These are phyloP conservation scores for Camellia sinensis DNA, from an alignment of 148 eudicot genomes.

Conservation along the genomic window DNA sequence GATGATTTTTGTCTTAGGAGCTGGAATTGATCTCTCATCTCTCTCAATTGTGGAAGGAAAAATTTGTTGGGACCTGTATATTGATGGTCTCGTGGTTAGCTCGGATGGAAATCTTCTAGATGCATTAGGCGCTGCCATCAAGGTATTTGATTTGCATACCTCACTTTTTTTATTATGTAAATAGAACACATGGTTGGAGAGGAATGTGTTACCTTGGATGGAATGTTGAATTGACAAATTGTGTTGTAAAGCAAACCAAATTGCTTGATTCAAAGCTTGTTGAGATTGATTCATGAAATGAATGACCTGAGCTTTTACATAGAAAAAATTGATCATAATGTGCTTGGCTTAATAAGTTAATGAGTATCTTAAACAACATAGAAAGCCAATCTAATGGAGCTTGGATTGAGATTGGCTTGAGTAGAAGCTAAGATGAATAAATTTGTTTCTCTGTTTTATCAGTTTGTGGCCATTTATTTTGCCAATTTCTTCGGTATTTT, in stretches of 20 bases:
- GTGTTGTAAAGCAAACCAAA: neutral
- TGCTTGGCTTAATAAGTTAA: constrained; percentile 1
- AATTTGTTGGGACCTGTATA: constrained; percentile 96
- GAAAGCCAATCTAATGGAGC: neutral
- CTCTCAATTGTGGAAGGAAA: constrained; percentile 77
- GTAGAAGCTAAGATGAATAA: no score
- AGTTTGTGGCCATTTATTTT: neutral
- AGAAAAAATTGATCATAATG: no score
- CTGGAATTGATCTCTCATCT: constrained; percentile 87
- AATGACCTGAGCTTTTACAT: no score
- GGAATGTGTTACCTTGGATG: neutral
- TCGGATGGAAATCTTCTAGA: constrained; percentile 91
- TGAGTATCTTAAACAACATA: neutral
- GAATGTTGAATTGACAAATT: neutral
- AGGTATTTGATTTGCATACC: constrained; percentile 45
- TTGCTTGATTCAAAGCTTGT: neutral
- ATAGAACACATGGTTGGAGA: neutral
- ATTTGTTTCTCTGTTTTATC: neutral
- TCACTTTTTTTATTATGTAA: neutral
- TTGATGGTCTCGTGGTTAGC: constrained; percentile 87
- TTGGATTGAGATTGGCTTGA: neutral
- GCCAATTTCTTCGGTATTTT: neutral
- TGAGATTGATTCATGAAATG: no score
- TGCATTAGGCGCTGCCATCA: constrained; percentile 91
- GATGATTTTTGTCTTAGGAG: constrained; percentile 49